These are phyloP conservation scores for Thelonectria blattea DNA, from an alignment of 2,329 filamentous ascomycete species.

Conservation along the genomic window DNA sequence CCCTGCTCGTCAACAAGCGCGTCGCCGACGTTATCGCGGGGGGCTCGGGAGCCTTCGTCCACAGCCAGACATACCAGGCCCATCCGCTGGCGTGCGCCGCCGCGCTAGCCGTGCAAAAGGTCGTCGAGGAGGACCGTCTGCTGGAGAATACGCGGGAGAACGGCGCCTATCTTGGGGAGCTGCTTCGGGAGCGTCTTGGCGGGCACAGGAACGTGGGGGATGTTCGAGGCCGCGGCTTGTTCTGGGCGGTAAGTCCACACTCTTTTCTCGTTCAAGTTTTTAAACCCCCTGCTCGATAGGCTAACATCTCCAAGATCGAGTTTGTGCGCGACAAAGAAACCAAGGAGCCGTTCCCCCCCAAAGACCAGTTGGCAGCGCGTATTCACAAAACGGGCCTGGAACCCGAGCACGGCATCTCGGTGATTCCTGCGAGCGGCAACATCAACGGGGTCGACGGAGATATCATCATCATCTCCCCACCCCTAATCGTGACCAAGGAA, in stretches of 20 bases:
- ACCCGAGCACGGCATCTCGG: conserved; percentile 51
- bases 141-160: conserved; percentile 19
- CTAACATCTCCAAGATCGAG: conserved; percentile 29
- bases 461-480: conserved; percentile 42
- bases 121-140: conserved; percentile 26
- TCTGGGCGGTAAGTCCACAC: conserved; percentile 30
- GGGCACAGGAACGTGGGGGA: conserved; percentile 28
- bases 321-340: conserved; percentile 37
- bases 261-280: neutral
- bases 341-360: conserved; percentile 42
- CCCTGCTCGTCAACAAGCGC: conserved; percentile 17
- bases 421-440: conserved; percentile 46
- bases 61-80: conserved; percentile 62
- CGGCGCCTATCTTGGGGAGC: neutral
- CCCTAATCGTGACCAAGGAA: conserved; percentile 50
- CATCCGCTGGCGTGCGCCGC: conserved; percentile 49
- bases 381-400: conserved; percentile 48
- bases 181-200: conserved; percentile 15
- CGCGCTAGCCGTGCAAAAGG: conserved; percentile 45
- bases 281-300: neutral
- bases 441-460: conserved; percentile 33
- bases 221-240: conserved; percentile 29
- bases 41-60: conserved; percentile 50
- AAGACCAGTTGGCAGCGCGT: conserved; percentile 32
- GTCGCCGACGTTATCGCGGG: conserved; percentile 20